These are phyloP conservation scores for Boletus coccyginus DNA, from an alignment of 768 basidiomycete species.

Conservation along the genomic window DNA sequence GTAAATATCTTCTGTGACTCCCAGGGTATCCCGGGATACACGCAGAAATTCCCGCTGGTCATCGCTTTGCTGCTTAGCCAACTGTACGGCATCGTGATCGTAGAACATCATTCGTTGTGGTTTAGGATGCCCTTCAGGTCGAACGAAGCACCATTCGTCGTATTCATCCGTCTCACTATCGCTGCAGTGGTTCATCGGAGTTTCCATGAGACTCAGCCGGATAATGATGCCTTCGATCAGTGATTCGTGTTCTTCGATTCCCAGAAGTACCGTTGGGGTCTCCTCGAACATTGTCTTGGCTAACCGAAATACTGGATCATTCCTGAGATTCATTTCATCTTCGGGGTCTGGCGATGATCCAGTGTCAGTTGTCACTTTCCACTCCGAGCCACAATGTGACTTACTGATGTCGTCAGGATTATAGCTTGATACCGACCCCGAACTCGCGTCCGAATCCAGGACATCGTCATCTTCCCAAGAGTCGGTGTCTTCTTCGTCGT, in stretches of 20 bases:
- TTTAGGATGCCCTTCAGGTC: neutral
- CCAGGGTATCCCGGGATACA: neutral
- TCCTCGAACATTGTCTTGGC: neutral
- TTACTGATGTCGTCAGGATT: neutral
- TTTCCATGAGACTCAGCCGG: neutral
- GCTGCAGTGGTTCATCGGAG: neutral
- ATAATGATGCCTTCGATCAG: constrained; percentile 6
- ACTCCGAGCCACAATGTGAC: neutral
- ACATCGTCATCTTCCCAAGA: too few species aligned
- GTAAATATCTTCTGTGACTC: neutral
- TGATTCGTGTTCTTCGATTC: neutral
- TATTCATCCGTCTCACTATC: neutral
- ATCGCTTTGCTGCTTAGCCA: neutral
- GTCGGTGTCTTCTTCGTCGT: too few species aligned
- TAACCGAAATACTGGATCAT: neutral
- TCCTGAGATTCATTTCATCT: neutral
- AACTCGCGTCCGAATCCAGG: neutral
- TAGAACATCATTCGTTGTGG: neutral
- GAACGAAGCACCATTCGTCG: neutral
- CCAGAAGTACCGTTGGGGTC: neutral
- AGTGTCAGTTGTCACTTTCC: neutral
- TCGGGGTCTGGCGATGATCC: neutral
- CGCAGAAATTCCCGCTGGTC: constrained; percentile 1
- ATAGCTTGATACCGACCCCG: neutral
- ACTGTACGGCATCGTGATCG: neutral